Evolutionary conservation across 345 rosid genomes (phyloP).

Genomic region (Ricinus communis): DNA sequence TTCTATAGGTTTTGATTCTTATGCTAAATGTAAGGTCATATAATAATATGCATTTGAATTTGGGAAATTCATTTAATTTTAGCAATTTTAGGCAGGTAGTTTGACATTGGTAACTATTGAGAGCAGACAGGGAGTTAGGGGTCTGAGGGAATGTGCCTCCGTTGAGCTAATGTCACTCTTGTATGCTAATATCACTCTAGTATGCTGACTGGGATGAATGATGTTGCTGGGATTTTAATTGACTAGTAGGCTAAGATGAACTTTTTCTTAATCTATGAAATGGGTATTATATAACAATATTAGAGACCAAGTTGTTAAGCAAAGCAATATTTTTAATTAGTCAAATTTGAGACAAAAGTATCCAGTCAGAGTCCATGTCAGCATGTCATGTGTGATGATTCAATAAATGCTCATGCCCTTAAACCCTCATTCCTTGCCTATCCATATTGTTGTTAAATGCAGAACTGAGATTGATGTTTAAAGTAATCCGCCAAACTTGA

Average conservation of each 20-base stretch:
- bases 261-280: background rate
- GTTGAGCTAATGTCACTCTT: too few relatives aligned
- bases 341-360: background rate
- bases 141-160: too few relatives aligned
- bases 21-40: background rate
- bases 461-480: background rate
- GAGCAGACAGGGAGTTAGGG: too few relatives aligned
- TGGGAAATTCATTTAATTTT: background rate
- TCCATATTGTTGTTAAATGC: background rate
- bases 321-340: background rate
- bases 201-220: background rate
- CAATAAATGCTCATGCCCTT: background rate
- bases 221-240: background rate
- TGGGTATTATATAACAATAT: background rate
- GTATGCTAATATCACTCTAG: too few relatives aligned
- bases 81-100: background rate
- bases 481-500: background rate
- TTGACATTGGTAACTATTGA: too few relatives aligned
- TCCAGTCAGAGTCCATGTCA: background rate
- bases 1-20: conserved; percentile 13
- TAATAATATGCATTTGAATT: background rate
- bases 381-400: background rate
- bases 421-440: background rate
- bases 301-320: background rate
- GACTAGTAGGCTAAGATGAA: too few relatives aligned